Conservation (phyloP, 2,329 filamentous ascomycete genomes). For the Colletotrichum liaoningense region DNA sequence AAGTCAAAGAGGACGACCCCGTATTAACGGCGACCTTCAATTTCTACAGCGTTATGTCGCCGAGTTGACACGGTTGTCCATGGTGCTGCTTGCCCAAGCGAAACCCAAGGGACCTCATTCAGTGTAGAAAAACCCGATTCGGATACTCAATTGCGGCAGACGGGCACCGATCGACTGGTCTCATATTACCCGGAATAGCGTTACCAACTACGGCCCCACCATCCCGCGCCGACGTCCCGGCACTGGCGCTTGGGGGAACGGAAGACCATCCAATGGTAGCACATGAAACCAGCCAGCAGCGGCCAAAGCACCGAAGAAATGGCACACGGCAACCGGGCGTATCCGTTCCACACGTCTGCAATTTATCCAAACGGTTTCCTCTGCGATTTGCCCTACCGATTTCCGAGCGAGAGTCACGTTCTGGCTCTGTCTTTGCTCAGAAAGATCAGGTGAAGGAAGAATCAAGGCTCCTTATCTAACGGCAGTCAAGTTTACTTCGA, state of each 20-base stretch:
- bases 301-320: neutral
- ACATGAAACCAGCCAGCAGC: slow-evolving; percentile 8
- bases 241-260: neutral
- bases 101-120: neutral
- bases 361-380: neutral
- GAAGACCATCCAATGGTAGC: neutral
- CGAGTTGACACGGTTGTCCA: neutral
- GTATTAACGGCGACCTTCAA: neutral
- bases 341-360: neutral
- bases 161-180: neutral
- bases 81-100: too few relatives aligned
- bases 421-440: neutral
- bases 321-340: neutral
- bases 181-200: neutral
- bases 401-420: neutral
- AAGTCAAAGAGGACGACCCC: neutral
- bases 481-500: neutral
- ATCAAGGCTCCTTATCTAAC: neutral
- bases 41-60: neutral
- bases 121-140: neutral
- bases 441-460: neutral
- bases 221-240: neutral
- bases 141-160: neutral
- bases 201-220: neutral
- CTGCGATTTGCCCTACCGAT: neutral